These are phyloP conservation scores for Lecanicillium sp. DNA, from an alignment of 2,329 filamentous ascomycete species.

Conservation along the genomic window DNA sequence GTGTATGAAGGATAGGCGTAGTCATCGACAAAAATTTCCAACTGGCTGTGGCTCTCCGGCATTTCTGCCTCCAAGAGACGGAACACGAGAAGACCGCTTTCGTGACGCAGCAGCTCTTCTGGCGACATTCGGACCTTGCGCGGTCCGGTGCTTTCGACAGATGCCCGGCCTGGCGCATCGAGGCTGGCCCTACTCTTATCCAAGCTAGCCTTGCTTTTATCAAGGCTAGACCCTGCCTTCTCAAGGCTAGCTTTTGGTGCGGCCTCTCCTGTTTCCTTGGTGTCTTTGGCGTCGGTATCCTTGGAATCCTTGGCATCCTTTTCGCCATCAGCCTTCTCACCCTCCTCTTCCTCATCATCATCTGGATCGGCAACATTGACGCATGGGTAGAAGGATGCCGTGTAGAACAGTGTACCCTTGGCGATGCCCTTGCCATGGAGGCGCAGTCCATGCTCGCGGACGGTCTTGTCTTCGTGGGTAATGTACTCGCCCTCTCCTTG, in stretches of 20 bases:
- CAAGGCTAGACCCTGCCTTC: conserved; percentile 22
- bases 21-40: conserved; percentile 91
- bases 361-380: conserved; percentile 84
- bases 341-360: conserved; percentile 60
- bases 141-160: conserved; percentile 39
- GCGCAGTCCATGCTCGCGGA: conserved; percentile 59
- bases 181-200: conserved; percentile 27
- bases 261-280: neutral
- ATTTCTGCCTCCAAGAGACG: conserved; percentile 87
- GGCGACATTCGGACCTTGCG: conserved; percentile 72
- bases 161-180: conserved; percentile 21
- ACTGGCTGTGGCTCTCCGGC: conserved; percentile 62
- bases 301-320: conserved; percentile 52
- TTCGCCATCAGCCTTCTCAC: conserved; percentile 13
- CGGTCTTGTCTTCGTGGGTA: conserved; percentile 67
- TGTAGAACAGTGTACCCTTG: conserved; percentile 79
- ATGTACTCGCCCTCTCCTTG: conserved; percentile 75
- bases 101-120: conserved; percentile 76
- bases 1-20: conserved; percentile 86
- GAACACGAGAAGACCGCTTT: conserved; percentile 91
- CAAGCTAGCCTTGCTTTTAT: conserved; percentile 34
- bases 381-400: conserved; percentile 82
- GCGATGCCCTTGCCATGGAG: conserved; percentile 63
- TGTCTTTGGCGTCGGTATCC: conserved; percentile 39
- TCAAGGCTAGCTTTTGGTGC: conserved; percentile 4